Percentiles rank a stretch among this genome's conserved stretches.
Conservation (phyloP, 257 asterid species). For the Rehmannia glutinosa region DNA sequence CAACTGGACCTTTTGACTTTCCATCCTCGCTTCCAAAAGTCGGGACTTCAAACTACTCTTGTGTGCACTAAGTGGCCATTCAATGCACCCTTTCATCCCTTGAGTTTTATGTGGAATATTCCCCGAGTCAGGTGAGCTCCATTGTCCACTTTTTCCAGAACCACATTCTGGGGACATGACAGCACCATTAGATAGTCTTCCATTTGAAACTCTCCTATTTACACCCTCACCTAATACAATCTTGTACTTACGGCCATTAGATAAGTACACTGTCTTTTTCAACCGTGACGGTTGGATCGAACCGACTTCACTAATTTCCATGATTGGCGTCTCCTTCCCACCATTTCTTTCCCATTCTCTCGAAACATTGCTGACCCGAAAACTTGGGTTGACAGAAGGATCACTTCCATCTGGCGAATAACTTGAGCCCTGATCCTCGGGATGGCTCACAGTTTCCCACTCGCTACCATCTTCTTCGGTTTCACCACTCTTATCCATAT, state of each 20-base stretch:
- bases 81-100: slow-evolving; percentile 85
- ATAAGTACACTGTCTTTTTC: slow-evolving; percentile 30
- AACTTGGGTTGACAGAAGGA: too few relatives aligned
- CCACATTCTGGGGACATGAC: slow-evolving; percentile 49
- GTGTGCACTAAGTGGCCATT: slow-evolving; percentile 67
- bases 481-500: slow-evolving; percentile 38
- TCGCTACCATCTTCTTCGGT: slow-evolving; percentile 51
- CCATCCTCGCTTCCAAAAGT: slow-evolving; percentile 80
- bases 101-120: slow-evolving; percentile 50
- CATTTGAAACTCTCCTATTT: slow-evolving; percentile 43
- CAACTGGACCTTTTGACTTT: slow-evolving; percentile 81
- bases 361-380: slow-evolving; percentile 23
- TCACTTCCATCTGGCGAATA: slow-evolving; percentile 50
- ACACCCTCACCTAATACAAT: slow-evolving; percentile 36
- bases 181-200: slow-evolving; percentile 42
- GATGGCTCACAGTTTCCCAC: slow-evolving; percentile 68
- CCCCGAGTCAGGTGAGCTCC: slow-evolving; percentile 63
- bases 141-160: slow-evolving; percentile 36
- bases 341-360: slow-evolving; percentile 36
- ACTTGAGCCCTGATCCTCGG: slow-evolving; percentile 50
- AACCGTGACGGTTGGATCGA: slow-evolving; percentile 19
- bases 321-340: slow-evolving; percentile 23
- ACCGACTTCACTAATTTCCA: slow-evolving; percentile 32
- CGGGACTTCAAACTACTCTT: slow-evolving; percentile 71
- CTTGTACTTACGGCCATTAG: slow-evolving; percentile 39